These are phyloP conservation scores for Ceriops zippeliana DNA, from an alignment of 345 rosid genomes.

Conservation along the genomic window DNA sequence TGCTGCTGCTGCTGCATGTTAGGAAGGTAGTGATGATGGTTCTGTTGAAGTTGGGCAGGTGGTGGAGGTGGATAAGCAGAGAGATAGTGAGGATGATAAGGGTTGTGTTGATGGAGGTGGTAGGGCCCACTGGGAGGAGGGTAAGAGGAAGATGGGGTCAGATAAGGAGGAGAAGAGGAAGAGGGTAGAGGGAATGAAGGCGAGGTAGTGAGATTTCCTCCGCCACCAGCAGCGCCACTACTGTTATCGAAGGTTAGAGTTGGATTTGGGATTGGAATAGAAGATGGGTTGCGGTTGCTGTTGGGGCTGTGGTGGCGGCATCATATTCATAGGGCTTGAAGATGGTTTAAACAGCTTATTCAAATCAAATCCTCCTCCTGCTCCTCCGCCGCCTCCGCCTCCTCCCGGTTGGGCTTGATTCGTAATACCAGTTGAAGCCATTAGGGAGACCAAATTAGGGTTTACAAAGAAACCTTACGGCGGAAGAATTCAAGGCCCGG, in stretches of 20 bases:
- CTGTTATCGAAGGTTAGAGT: neutral
- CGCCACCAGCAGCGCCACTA: too few relatives aligned
- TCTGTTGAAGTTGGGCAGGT: constrained; percentile 35
- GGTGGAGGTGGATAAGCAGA: constrained; percentile 22
- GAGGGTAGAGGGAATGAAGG: constrained; percentile 31
- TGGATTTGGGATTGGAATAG: neutral
- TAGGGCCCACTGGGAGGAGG: constrained; percentile 57
- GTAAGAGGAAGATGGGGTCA: constrained; percentile 50
- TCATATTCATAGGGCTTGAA: constrained; percentile 18
- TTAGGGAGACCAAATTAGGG: neutral
- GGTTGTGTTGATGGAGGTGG: constrained; percentile 5
- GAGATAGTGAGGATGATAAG: constrained; percentile 40
- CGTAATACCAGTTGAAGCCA: constrained; percentile 37
- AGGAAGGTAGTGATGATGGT: constrained; percentile 28
- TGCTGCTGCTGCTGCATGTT: constrained; percentile 13
- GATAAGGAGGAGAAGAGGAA: constrained; percentile 29
- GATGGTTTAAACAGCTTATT: constrained; percentile 38
- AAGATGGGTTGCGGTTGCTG: constrained; percentile 19
- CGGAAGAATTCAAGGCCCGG: neutral
- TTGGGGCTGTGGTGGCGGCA: constrained; percentile 5
- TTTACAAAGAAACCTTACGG: constrained; percentile 4
- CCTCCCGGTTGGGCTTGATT: constrained; percentile 14
- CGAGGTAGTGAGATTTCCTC: constrained; percentile 21
- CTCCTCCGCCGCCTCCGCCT: neutral
- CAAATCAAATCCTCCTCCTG: constrained; percentile 32